Evolutionary conservation across 2,329 filamentous ascomycete genomes (phyloP).

Genomic region (Calonectria pseudoreteaudii): DNA sequence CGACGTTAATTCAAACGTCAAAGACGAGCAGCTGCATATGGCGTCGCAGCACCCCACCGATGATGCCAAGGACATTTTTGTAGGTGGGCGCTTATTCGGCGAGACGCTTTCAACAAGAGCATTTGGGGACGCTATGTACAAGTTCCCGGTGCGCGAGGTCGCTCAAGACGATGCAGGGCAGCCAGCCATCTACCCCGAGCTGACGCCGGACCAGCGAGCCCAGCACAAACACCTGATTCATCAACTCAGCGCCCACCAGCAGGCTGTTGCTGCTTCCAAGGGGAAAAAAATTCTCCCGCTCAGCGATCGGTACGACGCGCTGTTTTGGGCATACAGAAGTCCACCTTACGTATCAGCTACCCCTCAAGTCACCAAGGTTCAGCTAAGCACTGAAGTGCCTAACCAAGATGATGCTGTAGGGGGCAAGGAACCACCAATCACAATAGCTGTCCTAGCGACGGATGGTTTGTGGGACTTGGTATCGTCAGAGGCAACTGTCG

Average conservation of each 20-base stretch:
- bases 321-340: slow-evolving; percentile 10
- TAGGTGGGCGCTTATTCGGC: slow-evolving; percentile 7
- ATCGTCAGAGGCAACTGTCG: slow-evolving; percentile 1
- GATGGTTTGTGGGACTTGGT: slow-evolving; percentile 11
- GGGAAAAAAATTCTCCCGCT: slow-evolving; percentile 7
- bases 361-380: neutral
- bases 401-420: neutral
- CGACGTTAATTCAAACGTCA: neutral
- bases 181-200: neutral
- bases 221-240: slow-evolving; percentile 10
- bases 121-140: slow-evolving; percentile 14
- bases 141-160: neutral
- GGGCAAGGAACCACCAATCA: neutral
- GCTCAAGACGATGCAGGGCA: neutral
- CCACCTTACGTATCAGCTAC: slow-evolving; percentile 7
- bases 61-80: slow-evolving; percentile 12
- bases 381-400: neutral
- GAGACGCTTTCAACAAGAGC: slow-evolving; percentile 14
- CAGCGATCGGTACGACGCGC: slow-evolving; percentile 2
- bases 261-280: neutral
- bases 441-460: neutral
- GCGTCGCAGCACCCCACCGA: slow-evolving; percentile 6
- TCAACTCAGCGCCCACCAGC: neutral
- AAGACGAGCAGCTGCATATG: slow-evolving; percentile 6
- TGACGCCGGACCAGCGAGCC: neutral